Evolutionary conservation across 2,329 filamentous ascomycete species (phyloP).

Genomic region (Apiospora kogelbergensis): DNA sequence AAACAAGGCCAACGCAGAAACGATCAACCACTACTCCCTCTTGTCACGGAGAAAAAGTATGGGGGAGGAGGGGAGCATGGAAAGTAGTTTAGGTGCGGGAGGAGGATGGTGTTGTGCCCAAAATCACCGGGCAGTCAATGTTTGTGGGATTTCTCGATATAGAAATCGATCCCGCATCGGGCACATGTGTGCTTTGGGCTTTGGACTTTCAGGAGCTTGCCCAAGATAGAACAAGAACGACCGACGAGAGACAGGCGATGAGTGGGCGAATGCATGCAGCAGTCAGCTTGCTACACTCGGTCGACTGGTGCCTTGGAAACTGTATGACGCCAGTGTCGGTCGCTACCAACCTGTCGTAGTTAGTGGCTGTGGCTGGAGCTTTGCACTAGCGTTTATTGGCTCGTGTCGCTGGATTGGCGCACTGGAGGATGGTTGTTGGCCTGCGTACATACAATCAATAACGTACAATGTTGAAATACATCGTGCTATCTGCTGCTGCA

Average conservation of each 20-base stretch:
- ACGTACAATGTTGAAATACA: too few species aligned
- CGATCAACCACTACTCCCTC: neutral
- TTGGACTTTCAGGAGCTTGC: neutral
- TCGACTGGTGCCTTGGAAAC: slow-evolving; percentile 6
- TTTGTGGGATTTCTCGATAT: neutral
- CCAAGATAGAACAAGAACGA: neutral
- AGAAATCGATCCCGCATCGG: neutral
- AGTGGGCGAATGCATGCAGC: slow-evolving; percentile 3
- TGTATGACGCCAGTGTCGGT: slow-evolving; percentile 8
- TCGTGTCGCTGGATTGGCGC: neutral
- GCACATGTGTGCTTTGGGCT: neutral
- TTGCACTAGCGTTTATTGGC: neutral
- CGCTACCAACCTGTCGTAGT: neutral
- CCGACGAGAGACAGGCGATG: neutral
- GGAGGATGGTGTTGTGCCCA: neutral
- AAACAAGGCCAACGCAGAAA: neutral
- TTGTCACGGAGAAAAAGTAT: neutral
- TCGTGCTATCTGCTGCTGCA: too few species aligned
- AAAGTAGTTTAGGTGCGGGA: neutral
- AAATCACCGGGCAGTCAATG: neutral
- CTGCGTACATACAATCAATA: neutral
- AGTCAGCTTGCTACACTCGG: neutral
- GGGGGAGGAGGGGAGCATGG: neutral
- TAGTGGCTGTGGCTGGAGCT: neutral
- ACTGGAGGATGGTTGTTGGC: neutral